These are phyloP conservation scores for Xylariaceae sp. DNA, from an alignment of 2,329 filamentous ascomycete genomes.

Conservation along the genomic window DNA sequence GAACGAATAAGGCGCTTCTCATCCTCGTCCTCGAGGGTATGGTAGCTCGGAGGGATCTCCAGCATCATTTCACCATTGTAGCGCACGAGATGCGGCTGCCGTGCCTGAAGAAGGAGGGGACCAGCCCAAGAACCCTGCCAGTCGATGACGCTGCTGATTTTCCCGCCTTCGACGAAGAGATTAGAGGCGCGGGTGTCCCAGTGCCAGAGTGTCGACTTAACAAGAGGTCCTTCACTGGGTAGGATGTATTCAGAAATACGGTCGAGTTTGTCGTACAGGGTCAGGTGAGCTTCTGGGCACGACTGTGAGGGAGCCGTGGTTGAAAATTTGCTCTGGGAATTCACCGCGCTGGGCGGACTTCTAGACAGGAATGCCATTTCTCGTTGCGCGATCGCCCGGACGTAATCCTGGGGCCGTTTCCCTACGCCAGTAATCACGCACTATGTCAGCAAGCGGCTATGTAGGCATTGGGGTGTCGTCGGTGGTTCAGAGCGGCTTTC, in stretches of 20 bases:
- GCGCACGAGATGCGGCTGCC: not conserved
- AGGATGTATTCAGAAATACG: slow-evolving; percentile 4
- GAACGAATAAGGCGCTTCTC: not conserved
- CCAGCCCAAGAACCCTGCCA: slow-evolving; percentile 5
- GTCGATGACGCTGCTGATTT: slow-evolving; percentile 5
- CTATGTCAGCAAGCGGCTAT: not conserved
- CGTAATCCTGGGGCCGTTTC: slow-evolving; percentile 1
- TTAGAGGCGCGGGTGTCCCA: slow-evolving; percentile 4
- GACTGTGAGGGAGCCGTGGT: not conserved
- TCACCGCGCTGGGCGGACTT: not conserved
- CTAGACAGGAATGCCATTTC: slow-evolving; percentile 1
- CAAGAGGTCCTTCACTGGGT: not conserved
- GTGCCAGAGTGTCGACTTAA: slow-evolving; percentile 2
- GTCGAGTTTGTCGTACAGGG: slow-evolving; percentile 5
- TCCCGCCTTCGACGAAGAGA: not conserved
- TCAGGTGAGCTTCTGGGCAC: slow-evolving; percentile 1
- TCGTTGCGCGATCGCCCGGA: slow-evolving; percentile 3
- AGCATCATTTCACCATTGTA: slow-evolving; percentile 4
- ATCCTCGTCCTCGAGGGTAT: slow-evolving; percentile 1
- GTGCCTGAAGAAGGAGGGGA: slow-evolving; percentile 5
- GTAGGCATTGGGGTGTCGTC: not conserved
- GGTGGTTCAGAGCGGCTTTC: not conserved
- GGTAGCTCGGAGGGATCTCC: not conserved
- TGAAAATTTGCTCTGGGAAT: too few relatives aligned
- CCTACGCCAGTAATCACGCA: not conserved